phyloP scores from a whole-genome alignment of 2,329 filamentous ascomycete species.

The Zymoseptoria passerinii region DNA sequence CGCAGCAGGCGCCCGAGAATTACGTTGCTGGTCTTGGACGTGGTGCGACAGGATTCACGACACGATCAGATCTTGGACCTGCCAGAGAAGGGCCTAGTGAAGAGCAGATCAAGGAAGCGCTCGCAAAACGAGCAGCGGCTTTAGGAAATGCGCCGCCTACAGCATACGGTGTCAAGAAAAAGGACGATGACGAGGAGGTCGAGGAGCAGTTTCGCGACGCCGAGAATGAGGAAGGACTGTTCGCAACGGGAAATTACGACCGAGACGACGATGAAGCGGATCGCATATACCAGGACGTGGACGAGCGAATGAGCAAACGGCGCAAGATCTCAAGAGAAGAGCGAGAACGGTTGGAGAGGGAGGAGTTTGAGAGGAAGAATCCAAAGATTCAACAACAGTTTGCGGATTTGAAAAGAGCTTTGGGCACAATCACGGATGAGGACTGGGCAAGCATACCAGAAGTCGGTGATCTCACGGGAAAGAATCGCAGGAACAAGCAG shows the following conservation, averaged over 20 bases:
- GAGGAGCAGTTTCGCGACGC: slow-evolving; percentile 87
- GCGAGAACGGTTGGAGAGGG: slow-evolving; percentile 80
- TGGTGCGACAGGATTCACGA: slow-evolving; percentile 97
- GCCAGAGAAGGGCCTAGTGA: slow-evolving; percentile 91
- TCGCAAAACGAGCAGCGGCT: slow-evolving; percentile 84
- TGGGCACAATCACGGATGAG: slow-evolving; percentile 83
- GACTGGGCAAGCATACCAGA: slow-evolving; percentile 95
- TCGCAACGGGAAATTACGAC: slow-evolving; percentile 91
- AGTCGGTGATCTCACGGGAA: slow-evolving; percentile 91
- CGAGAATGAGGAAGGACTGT: slow-evolving; percentile 92
- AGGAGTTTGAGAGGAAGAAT: slow-evolving; percentile 95
- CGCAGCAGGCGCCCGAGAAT: slow-evolving; percentile 59
- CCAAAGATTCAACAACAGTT: slow-evolving; percentile 98
- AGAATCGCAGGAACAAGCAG: slow-evolving; percentile 78
- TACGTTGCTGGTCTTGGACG: slow-evolving; percentile 89
- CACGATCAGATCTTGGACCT: slow-evolving; percentile 89
- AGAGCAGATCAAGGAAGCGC: slow-evolving; percentile 95
- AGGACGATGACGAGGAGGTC: slow-evolving; percentile 65
- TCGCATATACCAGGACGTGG: slow-evolving; percentile 87
- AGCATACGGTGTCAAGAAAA: slow-evolving; percentile 61
- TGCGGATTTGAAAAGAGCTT: slow-evolving; percentile 83
- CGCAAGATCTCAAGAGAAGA: slow-evolving; percentile 86
- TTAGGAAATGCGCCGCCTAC: slow-evolving; percentile 64
- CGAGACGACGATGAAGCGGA: slow-evolving; percentile 97
- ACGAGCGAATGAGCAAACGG: slow-evolving; percentile 92